Conservation (phyloP, 495 filamentous ascomycete genomes). For the Parathielavia appendiculata region DNA sequence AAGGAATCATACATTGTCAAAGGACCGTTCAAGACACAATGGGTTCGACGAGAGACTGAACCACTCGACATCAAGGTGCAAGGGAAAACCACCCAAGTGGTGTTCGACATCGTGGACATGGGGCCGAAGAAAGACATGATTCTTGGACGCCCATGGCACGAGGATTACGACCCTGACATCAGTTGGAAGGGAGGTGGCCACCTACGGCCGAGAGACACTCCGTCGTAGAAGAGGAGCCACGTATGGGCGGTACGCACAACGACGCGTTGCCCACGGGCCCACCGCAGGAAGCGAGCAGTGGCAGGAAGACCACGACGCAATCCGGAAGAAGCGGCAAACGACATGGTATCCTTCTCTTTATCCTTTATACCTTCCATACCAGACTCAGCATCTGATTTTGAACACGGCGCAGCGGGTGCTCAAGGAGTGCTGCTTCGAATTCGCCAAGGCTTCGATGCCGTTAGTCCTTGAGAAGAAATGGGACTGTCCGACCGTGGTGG, state of each 20-base stretch:
- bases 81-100: not conserved
- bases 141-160: not conserved
- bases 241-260: not conserved
- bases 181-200: constrained; percentile 4
- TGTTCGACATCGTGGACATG: constrained; percentile 7
- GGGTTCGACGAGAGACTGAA: not conserved
- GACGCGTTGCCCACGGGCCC: not conserved
- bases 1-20: not conserved
- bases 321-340: not conserved
- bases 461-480: no score
- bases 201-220: not conserved
- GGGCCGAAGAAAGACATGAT: not conserved
- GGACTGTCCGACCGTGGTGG: no score
- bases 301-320: not conserved
- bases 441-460: no score
- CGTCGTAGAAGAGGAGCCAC: not conserved
- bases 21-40: not conserved
- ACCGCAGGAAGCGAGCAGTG: not conserved
- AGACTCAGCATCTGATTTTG: no score
- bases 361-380: no score
- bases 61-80: not conserved
- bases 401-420: no score
- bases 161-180: not conserved
- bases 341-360: no score
- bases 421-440: no score